Conservation (phyloP, 139 green algal genomes). For the Yamagishiella unicocca region DNA sequence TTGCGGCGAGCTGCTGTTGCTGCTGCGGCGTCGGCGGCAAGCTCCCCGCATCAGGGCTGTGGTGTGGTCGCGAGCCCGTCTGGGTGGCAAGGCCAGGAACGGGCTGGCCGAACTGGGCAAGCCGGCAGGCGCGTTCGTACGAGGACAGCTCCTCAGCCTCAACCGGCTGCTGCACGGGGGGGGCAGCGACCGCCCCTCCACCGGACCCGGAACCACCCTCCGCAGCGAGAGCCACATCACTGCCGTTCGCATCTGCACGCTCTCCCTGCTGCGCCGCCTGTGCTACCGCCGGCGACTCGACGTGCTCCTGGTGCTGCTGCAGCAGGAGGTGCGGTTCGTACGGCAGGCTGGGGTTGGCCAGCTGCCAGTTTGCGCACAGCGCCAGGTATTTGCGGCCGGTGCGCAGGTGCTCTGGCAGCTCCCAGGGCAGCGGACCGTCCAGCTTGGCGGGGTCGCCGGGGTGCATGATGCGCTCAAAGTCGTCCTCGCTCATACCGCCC, state of each 20-base stretch:
- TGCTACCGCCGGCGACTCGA: too few relatives aligned
- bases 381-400: conserved; percentile 53
- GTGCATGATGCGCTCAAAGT: conserved; percentile 61
- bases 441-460: conserved; percentile 58
- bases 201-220: background rate
- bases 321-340: conserved; percentile 37
- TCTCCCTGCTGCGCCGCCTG: background rate
- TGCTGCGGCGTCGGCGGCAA: background rate
- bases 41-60: background rate
- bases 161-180: background rate
- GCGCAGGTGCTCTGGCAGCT: conserved; percentile 62
- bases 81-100: background rate
- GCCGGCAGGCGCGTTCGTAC: conserved; percentile 26
- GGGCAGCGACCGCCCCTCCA: background rate
- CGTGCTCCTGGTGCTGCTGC: background rate
- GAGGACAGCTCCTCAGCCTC: conserved; percentile 21
- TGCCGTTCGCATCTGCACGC: background rate
- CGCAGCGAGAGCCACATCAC: background rate
- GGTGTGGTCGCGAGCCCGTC: background rate
- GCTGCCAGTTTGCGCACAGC: conserved; percentile 62
- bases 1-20: background rate
- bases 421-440: conserved; percentile 59
- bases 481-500: conserved; percentile 21
- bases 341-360: conserved; percentile 43
- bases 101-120: conserved; percentile 18